Conservation (phyloP, 495 filamentous ascomycete genomes). For the Lasiosphaeris hirsuta region DNA sequence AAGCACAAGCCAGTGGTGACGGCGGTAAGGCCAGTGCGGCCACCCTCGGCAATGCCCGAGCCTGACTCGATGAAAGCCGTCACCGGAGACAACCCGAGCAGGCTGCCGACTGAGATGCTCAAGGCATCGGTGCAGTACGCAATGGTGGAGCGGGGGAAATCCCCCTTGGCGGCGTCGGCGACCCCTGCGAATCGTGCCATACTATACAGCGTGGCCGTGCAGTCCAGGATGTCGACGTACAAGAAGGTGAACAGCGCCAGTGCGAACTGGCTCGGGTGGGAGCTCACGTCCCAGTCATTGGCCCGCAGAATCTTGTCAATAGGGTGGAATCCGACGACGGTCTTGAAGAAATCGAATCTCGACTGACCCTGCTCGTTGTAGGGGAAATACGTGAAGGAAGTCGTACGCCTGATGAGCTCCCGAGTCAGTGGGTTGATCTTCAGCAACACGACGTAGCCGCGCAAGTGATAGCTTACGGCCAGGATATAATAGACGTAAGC, state of each 20-base stretch:
- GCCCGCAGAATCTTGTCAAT: slow-evolving; percentile 3
- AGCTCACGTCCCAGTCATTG: slow-evolving; percentile 2
- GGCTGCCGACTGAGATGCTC: slow-evolving; percentile 71
- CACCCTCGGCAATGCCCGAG: slow-evolving; percentile 75
- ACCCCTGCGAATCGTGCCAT: slow-evolving; percentile 73
- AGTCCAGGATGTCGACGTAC: slow-evolving; percentile 72
- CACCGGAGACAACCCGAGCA: slow-evolving; percentile 68
- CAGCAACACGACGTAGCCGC: neutral
- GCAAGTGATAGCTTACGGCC: slow-evolving; percentile 48
- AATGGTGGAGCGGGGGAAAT: slow-evolving; percentile 61
- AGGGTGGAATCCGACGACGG: neutral
- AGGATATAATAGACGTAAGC: slow-evolving; percentile 75
- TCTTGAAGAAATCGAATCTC: slow-evolving; percentile 70
- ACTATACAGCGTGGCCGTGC: slow-evolving; percentile 61
- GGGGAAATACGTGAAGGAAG: slow-evolving; percentile 71
- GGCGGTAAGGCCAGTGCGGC: slow-evolving; percentile 69
- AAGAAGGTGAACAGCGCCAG: slow-evolving; percentile 75
- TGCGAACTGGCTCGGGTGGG: slow-evolving; percentile 53
- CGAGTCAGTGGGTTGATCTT: neutral
- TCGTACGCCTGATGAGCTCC: slow-evolving; percentile 47
- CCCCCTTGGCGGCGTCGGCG: slow-evolving; percentile 51
- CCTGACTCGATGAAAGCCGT: slow-evolving; percentile 78
- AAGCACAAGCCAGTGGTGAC: slow-evolving; percentile 69
- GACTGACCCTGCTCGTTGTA: slow-evolving; percentile 57
- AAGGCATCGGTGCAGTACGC: slow-evolving; percentile 62